Conservation (phyloP, 164 flowering plant species). For the Brasenia schreberi region DNA sequence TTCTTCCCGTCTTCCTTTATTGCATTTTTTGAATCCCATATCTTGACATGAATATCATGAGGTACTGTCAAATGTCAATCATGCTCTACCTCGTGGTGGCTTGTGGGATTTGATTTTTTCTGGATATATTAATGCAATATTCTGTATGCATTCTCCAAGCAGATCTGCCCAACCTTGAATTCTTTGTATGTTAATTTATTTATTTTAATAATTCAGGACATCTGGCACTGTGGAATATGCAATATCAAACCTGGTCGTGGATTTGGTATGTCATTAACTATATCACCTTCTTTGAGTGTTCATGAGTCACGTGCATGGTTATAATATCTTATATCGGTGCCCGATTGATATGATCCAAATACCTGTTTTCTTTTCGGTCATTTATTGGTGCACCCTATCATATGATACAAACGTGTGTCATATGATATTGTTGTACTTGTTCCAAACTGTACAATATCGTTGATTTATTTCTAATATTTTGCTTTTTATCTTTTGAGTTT, state of each 20-base stretch:
- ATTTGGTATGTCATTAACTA: conserved; percentile 50
- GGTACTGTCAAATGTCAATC: background rate
- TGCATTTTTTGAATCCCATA: too few relatives aligned
- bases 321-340: too few relatives aligned
- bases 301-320: too few relatives aligned
- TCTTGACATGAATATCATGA: too few relatives aligned
- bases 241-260: conserved; percentile 98
- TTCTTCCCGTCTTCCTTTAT: background rate
- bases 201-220: conserved; percentile 50
- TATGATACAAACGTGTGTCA: too few relatives aligned
- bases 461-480: too few relatives aligned
- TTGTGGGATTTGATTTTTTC: background rate
- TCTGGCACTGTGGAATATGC: conserved; percentile 99
- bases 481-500: background rate
- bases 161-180: background rate
- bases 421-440: too few relatives aligned
- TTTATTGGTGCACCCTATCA: too few relatives aligned
- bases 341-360: too few relatives aligned
- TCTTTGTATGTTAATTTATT: background rate
- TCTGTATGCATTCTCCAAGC: background rate
- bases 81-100: background rate
- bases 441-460: too few relatives aligned
- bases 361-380: too few relatives aligned
- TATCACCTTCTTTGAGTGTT: too few relatives aligned
- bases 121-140: background rate